Evolutionary conservation across 1,284 basidiomycete species (phyloP), one percentile per base, ranked within the genome.

Genomic region (Moesziomyces aphidis): DNA sequence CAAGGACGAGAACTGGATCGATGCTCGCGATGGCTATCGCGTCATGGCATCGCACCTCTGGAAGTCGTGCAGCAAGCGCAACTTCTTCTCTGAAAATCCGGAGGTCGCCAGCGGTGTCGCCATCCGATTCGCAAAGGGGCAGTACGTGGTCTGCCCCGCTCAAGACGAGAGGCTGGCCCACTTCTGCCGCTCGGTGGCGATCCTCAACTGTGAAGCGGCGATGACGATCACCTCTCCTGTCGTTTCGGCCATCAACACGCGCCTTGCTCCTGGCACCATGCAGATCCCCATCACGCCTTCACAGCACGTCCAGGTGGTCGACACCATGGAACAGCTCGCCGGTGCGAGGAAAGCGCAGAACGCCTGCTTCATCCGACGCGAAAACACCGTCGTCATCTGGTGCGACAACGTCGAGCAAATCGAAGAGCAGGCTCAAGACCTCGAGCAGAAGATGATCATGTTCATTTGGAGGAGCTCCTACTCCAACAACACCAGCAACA

Each of bases 331-430:
- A 49, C 87, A 89, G 68, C 86, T 93, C 5, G 89, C 89, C 5
- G 87, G 88, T 23, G 92, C 91, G 1, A 89, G 93, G 80, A 92
- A 92, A 85, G 91, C 93, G 74, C 92, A 93, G 79, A 91, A 91
- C 68, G 92, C 89, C n/a, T 92, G 92, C 22, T 93, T 94, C 85
- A 88, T 93, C 64, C 89, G 92, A 43, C 89, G 90, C 79, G 91
- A 93, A 76, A 89, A 89, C 28, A 89, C 91, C 17, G 86, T 93
- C 44, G 87, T 92, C 49, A 88, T 91, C 44, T 94, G 92, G 92
- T 89, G 90, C 9, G 92, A 93, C 82, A 87, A 89, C 75, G 87
- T 93, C 55, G 90, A 75, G 48, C 48, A 60, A 24, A 55, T 67
- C 28, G 54, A 72, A 51, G 71, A 61, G 5, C 65, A 50, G 7